A percentile compares a stretch with the other conserved stretches of the same genome.
phyloP scores from a whole-genome alignment of 495 filamentous ascomycete species.

The Glonium stellatum region DNA sequence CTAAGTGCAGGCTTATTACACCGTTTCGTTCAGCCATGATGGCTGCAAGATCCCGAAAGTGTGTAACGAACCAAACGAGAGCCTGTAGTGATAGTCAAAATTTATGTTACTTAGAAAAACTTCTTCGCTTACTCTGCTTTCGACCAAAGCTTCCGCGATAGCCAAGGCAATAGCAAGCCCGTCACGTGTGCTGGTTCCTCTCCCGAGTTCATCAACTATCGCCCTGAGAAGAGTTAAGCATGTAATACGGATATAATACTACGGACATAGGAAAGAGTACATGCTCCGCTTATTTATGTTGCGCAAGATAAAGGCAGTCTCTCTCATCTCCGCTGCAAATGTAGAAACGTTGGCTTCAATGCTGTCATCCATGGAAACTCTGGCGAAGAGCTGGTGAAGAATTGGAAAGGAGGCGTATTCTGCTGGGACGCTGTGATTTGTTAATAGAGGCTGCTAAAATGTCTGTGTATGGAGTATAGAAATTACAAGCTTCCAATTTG shows the following conservation, averaged over 20 bases:
- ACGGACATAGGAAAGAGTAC: conserved; percentile 4
- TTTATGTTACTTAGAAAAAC: not conserved
- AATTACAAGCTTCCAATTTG: conserved; percentile 74
- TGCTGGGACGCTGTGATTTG: conserved; percentile 56
- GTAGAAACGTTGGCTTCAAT: conserved; percentile 89
- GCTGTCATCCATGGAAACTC: conserved; percentile 78
- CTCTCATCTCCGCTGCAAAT: conserved; percentile 90
- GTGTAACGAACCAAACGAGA: conserved; percentile 86
- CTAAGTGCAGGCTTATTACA: conserved; percentile 75
- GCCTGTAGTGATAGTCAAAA: conserved; percentile 34
- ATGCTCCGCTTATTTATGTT: conserved; percentile 69
- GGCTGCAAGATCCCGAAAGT: conserved; percentile 75
- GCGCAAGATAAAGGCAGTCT: conserved; percentile 84
- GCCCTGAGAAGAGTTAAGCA: conserved; percentile 37
- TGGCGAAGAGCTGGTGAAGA: conserved; percentile 74
- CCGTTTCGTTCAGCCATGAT: conserved; percentile 67
- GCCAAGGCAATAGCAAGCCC: conserved; percentile 84
- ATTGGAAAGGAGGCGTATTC: conserved; percentile 75
- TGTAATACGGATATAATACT: too few species aligned
- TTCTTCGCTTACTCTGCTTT: conserved; percentile 43
- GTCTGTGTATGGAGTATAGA: not conserved
- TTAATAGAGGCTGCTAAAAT: not conserved
- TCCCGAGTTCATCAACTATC: conserved; percentile 88
- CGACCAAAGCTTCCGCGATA: conserved; percentile 77
- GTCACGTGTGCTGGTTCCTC: conserved; percentile 84